A percentile compares a stretch with the other conserved stretches of the same genome.
Conservation (phyloP, 2,329 filamentous ascomycete species). For the Curvularia eragrostidis region DNA sequence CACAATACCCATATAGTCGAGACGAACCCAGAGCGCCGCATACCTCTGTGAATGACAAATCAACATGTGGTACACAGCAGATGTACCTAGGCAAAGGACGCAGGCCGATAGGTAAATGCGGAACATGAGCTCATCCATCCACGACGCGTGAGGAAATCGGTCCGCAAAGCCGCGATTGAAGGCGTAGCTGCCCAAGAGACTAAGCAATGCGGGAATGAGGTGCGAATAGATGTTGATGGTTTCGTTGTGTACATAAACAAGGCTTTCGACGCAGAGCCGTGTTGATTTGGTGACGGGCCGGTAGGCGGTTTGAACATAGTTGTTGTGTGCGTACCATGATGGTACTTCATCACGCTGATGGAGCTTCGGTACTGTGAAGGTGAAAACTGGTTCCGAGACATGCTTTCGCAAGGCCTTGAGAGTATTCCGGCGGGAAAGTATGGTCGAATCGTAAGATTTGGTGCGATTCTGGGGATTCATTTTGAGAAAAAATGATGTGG, state of each 20-base stretch:
- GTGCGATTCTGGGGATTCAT: background rate
- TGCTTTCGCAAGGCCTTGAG: background rate
- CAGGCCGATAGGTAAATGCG: constrained; percentile 37
- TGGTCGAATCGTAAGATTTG: background rate
- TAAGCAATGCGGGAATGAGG: constrained; percentile 51
- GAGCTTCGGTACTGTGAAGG: constrained; percentile 1
- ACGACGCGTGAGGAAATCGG: constrained; percentile 18
- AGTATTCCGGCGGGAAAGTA: background rate
- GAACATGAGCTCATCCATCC: constrained; percentile 31
- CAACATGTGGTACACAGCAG: constrained; percentile 78
- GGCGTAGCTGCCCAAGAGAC: constrained; percentile 17
- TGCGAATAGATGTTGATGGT: constrained; percentile 73
- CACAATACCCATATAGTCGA: constrained; percentile 93
- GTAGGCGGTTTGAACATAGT: constrained; percentile 64
- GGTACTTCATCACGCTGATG: constrained; percentile 2
- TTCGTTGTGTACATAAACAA: constrained; percentile 69
- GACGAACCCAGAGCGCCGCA: constrained; percentile 80
- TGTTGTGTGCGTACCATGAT: constrained; percentile 12
- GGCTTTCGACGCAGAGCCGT: constrained; percentile 59
- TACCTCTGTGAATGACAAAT: constrained; percentile 80
- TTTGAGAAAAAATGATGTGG: background rate
- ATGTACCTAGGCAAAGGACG: constrained; percentile 50
- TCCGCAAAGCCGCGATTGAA: constrained; percentile 18
- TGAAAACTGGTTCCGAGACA: background rate
- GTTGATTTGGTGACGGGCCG: constrained; percentile 66